Evolutionary conservation across 2,329 filamentous ascomycete genomes (phyloP).

Genomic region (Apiospora koreana): DNA sequence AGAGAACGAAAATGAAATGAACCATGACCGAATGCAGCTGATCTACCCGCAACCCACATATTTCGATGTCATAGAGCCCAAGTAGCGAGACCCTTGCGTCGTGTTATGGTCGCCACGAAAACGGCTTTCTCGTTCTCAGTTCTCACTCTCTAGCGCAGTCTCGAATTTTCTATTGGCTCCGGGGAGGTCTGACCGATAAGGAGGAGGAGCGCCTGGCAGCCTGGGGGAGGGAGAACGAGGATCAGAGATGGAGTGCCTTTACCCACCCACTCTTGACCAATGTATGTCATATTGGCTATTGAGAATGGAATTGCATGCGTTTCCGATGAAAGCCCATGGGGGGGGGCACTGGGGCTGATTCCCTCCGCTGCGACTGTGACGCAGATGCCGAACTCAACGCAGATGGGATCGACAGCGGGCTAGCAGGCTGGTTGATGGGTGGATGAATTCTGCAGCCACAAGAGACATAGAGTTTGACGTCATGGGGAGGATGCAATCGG

Average conservation of each 20-base stretch:
- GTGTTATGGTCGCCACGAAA: background rate
- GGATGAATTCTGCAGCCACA: background rate
- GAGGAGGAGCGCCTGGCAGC: background rate
- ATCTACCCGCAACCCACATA: constrained; percentile 6
- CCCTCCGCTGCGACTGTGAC: background rate
- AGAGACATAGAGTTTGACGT: background rate
- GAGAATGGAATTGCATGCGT: background rate
- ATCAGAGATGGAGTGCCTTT: background rate
- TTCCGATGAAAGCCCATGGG: background rate
- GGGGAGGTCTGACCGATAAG: background rate
- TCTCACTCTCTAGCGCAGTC: background rate
- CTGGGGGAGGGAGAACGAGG: background rate
- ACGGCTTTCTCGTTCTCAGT: background rate
- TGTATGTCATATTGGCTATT: too few species aligned
- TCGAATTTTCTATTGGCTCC: background rate
- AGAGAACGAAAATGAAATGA: background rate
- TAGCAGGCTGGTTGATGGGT: background rate
- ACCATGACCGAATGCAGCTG: constrained; percentile 3
- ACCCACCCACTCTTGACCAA: background rate
- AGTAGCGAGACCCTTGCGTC: background rate
- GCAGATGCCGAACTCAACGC: background rate
- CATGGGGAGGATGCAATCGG: background rate
- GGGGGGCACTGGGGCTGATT: background rate
- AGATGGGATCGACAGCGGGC: constrained; percentile 3
- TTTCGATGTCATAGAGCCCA: constrained; percentile 3